These are phyloP conservation scores for Lachnellula arida DNA, from an alignment of 2,329 filamentous ascomycete species.

Conservation along the genomic window DNA sequence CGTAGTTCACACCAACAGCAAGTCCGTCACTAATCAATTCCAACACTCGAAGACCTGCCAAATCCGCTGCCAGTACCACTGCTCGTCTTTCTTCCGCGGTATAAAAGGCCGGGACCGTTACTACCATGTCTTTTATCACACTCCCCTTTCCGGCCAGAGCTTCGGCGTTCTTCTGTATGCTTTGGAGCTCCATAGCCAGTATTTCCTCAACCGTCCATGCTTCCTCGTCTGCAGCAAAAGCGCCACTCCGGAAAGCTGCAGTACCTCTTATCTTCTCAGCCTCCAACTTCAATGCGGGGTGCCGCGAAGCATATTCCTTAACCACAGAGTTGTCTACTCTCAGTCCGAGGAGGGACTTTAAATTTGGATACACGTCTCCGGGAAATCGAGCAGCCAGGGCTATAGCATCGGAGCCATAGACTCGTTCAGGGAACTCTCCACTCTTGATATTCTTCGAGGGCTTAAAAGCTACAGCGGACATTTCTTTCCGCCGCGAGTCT, in stretches of 20 bases:
- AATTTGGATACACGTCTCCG: slow-evolving; percentile 87
- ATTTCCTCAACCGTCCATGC: slow-evolving; percentile 84
- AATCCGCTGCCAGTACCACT: slow-evolving; percentile 74
- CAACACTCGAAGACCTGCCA: slow-evolving; percentile 84
- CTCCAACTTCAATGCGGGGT: slow-evolving; percentile 72
- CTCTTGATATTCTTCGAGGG: slow-evolving; percentile 62
- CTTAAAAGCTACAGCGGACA: slow-evolving; percentile 89
- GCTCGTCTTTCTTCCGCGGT: slow-evolving; percentile 86
- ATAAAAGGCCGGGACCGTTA: slow-evolving; percentile 88
- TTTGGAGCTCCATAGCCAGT: slow-evolving; percentile 92
- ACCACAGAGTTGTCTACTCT: slow-evolving; percentile 56
- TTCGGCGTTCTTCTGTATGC: slow-evolving; percentile 85
- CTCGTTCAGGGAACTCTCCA: slow-evolving; percentile 75
- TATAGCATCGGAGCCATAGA: slow-evolving; percentile 88
- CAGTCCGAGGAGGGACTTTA: slow-evolving; percentile 86
- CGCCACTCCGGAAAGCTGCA: slow-evolving; percentile 75
- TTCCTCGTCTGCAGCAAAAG: slow-evolving; percentile 57
- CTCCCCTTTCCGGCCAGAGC: slow-evolving; percentile 70
- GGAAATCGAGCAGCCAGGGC: slow-evolving; percentile 84
- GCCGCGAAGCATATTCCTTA: slow-evolving; percentile 65
- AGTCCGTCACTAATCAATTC: slow-evolving; percentile 83
- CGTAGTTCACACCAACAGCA: slow-evolving; percentile 92
- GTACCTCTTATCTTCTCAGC: slow-evolving; percentile 58
- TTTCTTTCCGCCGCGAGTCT: slow-evolving; percentile 94
- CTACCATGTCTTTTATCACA: slow-evolving; percentile 72